Evolutionary conservation across 345 rosid genomes (phyloP).

Genomic region (Sonneratia alba): DNA sequence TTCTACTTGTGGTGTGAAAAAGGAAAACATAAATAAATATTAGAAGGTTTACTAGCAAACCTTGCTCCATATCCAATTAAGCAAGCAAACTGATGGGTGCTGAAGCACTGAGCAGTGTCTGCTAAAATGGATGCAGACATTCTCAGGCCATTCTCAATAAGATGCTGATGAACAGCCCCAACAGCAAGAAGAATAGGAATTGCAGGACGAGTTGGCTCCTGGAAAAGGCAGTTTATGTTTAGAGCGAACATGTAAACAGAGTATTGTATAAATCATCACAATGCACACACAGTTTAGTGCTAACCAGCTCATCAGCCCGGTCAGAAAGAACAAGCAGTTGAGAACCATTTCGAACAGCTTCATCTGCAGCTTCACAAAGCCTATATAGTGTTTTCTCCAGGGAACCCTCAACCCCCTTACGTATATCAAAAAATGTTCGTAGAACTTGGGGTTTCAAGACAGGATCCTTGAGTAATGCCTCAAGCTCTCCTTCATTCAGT

Average conservation of each 20-base stretch:
- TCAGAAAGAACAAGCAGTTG: constrained; percentile 91
- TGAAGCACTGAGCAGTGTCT: constrained; percentile 96
- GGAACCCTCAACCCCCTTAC: constrained; percentile 88
- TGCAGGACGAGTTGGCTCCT: constrained; percentile 91
- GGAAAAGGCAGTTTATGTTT: constrained; percentile 13
- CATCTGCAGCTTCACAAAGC: constrained; percentile 98
- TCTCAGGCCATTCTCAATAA: constrained; percentile 89
- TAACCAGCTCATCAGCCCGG: constrained; percentile 66
- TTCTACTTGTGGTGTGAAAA: background rate
- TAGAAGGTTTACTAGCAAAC: constrained; percentile 20
- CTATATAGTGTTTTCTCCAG: constrained; percentile 51
- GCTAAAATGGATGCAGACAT: constrained; percentile 93
- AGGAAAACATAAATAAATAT: background rate
- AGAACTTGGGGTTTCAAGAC: constrained; percentile 57
- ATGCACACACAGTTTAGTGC: background rate
- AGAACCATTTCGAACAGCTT: constrained; percentile 92
- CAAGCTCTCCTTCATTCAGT: constrained; percentile 81
- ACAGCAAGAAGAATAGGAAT: constrained; percentile 96
- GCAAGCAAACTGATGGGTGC: constrained; percentile 98
- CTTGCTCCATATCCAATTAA: constrained; percentile 98
- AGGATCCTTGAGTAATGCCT: constrained; percentile 63
- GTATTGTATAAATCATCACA: background rate
- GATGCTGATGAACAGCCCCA: constrained; percentile 98
- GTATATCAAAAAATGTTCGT: constrained; percentile 75
- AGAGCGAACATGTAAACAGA: background rate